phyloP scores from a whole-genome alignment of 768 basidiomycete species.

The Melanogaster broomeanus region DNA sequence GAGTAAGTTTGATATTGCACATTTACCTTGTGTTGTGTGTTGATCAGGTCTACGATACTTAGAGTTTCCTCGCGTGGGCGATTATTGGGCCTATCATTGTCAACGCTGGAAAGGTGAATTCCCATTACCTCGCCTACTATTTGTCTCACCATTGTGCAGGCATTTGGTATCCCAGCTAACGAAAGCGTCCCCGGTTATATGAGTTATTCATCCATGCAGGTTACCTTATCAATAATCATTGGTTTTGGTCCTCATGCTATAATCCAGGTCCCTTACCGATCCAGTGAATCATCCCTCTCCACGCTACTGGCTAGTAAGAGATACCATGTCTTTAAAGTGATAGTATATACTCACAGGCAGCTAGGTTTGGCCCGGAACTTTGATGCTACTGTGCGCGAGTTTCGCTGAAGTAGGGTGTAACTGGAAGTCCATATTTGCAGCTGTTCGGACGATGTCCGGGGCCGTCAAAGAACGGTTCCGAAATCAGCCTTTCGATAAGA shows the following conservation, averaged over 20 bases:
- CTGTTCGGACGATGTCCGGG: background rate
- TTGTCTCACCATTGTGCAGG: conserved; percentile 7
- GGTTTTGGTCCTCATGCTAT: background rate
- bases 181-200: conserved; percentile 19
- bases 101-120: conserved; percentile 40
- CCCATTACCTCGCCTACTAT: background rate
- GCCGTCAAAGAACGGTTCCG: conserved; percentile 8
- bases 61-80: conserved; percentile 62
- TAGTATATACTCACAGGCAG: background rate
- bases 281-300: conserved; percentile 48
- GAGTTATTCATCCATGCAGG: conserved; percentile 23
- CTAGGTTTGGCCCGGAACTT: conserved; percentile 27
- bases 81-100: conserved; percentile 59
- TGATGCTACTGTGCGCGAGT: conserved; percentile 57
- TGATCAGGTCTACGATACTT: conserved; percentile 10
- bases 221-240: background rate
- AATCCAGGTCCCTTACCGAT: conserved; percentile 43
- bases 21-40: background rate
- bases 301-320: conserved; percentile 52
- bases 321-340: background rate
- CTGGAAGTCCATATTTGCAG: conserved; percentile 20
- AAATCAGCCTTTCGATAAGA: background rate
- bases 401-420: conserved; percentile 27
- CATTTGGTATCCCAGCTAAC: conserved; percentile 15
- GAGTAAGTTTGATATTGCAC: conserved; percentile 34